Percentiles rank a stretch among this genome's conserved stretches.
These are phyloP conservation scores for Trametes sanguinea DNA, from an alignment of 768 basidiomycete species.

Conservation along the genomic window DNA sequence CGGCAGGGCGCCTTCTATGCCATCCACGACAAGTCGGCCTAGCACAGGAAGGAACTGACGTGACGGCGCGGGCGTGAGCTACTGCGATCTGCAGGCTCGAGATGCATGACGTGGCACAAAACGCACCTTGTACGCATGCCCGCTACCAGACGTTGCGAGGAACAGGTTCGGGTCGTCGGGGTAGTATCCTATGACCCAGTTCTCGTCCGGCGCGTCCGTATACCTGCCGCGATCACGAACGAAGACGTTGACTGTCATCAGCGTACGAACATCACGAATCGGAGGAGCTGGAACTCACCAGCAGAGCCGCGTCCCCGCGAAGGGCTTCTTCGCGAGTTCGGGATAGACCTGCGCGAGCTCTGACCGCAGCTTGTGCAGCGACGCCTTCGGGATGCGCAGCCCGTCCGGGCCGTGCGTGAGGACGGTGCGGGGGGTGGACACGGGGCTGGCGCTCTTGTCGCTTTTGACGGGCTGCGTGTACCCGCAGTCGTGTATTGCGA, in stretches of 20 bases:
- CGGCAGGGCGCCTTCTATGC: constrained; percentile 65
- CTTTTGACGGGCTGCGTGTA: constrained; percentile 47
- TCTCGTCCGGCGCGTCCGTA: constrained; percentile 79
- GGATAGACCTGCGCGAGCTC: constrained; percentile 68
- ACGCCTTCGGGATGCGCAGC: constrained; percentile 63
- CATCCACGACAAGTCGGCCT: constrained; percentile 73
- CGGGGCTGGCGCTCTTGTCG: constrained; percentile 34
- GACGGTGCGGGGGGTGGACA: constrained; percentile 81
- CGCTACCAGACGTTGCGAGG: constrained; percentile 86
- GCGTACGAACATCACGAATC: neutral
- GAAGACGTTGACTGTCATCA: neutral
- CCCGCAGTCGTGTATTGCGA: constrained; percentile 77
- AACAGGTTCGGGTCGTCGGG: constrained; percentile 60
- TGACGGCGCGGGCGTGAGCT: neutral
- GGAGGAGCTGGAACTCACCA: constrained; percentile 57
- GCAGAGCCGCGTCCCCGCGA: constrained; percentile 77
- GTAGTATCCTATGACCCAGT: constrained; percentile 87
- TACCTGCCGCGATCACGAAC: constrained; percentile 57
- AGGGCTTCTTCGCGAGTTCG: constrained; percentile 70
- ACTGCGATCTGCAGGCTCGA: neutral
- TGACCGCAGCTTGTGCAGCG: constrained; percentile 51
- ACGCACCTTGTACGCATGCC: constrained; percentile 82
- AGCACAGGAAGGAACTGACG: constrained; percentile 83
- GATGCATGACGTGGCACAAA: neutral
- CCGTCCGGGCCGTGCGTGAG: constrained; percentile 57